Conservation (phyloP, 352 stramenopile species). For the Peronospora destructor region DNA sequence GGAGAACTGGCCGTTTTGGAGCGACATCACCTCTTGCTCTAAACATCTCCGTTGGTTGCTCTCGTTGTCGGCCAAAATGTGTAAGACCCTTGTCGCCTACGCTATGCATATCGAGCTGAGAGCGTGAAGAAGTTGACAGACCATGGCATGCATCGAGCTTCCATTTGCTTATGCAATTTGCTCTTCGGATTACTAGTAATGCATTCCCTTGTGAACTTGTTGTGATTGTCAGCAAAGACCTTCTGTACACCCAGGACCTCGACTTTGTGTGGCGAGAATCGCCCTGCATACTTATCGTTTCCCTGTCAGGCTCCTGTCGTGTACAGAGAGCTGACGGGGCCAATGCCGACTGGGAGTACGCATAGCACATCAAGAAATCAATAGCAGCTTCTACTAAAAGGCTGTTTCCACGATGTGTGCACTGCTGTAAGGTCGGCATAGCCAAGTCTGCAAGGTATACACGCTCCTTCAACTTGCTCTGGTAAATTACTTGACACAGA, state of each 20-base stretch:
- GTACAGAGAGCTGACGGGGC: conserved; percentile 32
- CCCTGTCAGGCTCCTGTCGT: conserved; percentile 5
- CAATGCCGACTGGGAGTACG: conserved; percentile 44
- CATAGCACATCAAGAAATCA: conserved; percentile 76
- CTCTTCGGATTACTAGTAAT: conserved; percentile 42
- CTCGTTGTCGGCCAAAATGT: conserved; percentile 2
- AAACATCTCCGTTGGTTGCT: conserved; percentile 2
- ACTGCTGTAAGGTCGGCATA: conserved; percentile 51
- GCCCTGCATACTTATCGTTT: conserved; percentile 4
- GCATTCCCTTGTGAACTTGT: conserved; percentile 23
- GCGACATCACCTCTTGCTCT: not conserved
- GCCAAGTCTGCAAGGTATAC: conserved; percentile 38
- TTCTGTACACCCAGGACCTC: conserved; percentile 47
- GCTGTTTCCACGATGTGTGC: conserved; percentile 28
- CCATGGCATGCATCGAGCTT: conserved; percentile 25
- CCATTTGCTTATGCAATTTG: conserved; percentile 51
- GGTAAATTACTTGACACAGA: conserved; percentile 56
- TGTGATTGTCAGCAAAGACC: conserved; percentile 48
- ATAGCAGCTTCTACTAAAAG: conserved; percentile 58
- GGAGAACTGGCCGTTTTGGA: conserved; percentile 12
- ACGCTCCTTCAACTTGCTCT: conserved; percentile 34
- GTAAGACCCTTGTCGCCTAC: not conserved
- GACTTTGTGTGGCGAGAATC: conserved; percentile 12
- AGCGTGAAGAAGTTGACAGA: conserved; percentile 1
- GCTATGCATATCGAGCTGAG: not conserved